These are phyloP conservation scores for Mycena olivaceomarginata DNA, from an alignment of 768 basidiomycete species.

Conservation along the genomic window DNA sequence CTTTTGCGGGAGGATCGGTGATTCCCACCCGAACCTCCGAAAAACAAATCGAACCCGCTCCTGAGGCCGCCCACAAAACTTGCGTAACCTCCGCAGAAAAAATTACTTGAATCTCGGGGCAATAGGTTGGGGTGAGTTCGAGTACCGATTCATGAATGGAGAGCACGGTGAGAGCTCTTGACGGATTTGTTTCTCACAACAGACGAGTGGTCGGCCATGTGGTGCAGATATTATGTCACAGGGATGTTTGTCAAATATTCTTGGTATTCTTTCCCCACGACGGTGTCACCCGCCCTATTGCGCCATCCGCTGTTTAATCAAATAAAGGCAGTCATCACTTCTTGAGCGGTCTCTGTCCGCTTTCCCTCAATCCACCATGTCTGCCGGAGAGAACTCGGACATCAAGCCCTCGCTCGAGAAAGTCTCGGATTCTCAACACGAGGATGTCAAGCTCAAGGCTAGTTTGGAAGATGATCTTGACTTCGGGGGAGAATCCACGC, in stretches of 20 bases:
- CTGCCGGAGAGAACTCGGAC: conserved; percentile 28
- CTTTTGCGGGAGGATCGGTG: too few species aligned
- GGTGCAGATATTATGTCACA: too few species aligned
- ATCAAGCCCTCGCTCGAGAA: conserved; percentile 41
- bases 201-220: too few species aligned
- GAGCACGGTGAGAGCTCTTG: not conserved
- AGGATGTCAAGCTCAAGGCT: conserved; percentile 33
- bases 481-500: conserved; percentile 66
- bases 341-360: not conserved
- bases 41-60: too few species aligned
- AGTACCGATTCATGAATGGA: not conserved
- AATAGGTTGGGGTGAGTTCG: not conserved
- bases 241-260: too few species aligned
- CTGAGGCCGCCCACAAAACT: too few species aligned
- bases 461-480: conserved; percentile 47
- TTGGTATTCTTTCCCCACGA: not conserved
- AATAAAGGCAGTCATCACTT: not conserved
- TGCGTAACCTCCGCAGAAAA: too few species aligned
- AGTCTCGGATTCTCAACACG: conserved; percentile 30
- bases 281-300: conserved; percentile 6
- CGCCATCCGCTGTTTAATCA: not conserved
- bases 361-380: conserved; percentile 38
- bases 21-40: too few species aligned
- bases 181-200: not conserved
- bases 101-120: not conserved